Evolutionary conservation across 129 eudicot species (phyloP).

Genomic region (Flaveria bidentis): DNA sequence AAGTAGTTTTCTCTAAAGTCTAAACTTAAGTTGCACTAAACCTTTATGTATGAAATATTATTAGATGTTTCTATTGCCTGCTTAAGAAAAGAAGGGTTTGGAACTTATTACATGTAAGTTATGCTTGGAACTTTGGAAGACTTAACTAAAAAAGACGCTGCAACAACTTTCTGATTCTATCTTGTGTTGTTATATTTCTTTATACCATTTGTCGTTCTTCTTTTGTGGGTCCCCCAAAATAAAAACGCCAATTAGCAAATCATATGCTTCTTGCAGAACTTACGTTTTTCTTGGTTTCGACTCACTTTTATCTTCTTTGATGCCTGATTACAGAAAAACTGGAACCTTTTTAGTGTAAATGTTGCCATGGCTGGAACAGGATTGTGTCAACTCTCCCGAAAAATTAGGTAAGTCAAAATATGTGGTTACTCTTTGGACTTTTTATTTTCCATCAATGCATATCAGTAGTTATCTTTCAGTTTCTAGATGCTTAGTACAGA

Average conservation of each 20-base stretch:
- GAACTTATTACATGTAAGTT: too few relatives aligned
- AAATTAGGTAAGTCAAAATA: conserved; percentile 61
- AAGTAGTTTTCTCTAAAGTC: background rate
- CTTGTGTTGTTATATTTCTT: background rate
- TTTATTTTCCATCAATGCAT: background rate
- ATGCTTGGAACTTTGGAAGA: too few relatives aligned
- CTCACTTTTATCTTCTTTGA: conserved; percentile 15
- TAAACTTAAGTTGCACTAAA: too few relatives aligned
- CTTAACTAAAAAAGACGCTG: too few relatives aligned
- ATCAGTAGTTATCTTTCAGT: background rate
- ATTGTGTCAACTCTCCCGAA: conserved; percentile 80
- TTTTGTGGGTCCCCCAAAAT: background rate
- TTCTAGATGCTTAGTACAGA: conserved; percentile 9
- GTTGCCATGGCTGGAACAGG: conserved; percentile 98
- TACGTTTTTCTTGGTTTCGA: background rate
- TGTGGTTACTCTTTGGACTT: background rate
- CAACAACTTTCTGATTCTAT: background rate
- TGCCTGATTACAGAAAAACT: conserved; percentile 76
- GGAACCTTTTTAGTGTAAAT: conserved; percentile 96
- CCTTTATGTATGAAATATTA: background rate
- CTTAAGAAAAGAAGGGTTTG: background rate
- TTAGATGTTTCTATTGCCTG: background rate
- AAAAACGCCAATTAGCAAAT: background rate
- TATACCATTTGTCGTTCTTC: background rate
- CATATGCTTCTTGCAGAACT: background rate